Base-by-base conservation (phyloP, 768 basidiomycete genomes). In the Rhodotorula babjevae region DNA sequence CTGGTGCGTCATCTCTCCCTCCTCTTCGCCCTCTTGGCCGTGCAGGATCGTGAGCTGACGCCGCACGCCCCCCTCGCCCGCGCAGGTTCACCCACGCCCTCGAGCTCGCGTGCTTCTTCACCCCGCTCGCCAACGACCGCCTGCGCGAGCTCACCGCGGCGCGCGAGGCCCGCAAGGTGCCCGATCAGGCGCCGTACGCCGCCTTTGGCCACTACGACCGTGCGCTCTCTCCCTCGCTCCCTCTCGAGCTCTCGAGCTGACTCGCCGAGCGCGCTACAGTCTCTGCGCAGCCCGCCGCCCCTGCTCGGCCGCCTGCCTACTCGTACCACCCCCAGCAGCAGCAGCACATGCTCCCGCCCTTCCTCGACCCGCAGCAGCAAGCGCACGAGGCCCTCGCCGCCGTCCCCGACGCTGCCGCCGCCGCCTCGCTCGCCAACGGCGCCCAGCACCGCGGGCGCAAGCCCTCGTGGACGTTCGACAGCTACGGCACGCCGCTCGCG, bases 21-120 rank as follows among this genome's bases (percentile, higher is more conserved):
- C 36, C 9, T 36, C 36, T 9, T 36, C 36, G 4, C 36, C 36
- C 36, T 9, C 9, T 9, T 4, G 9, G 36, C 36, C 36, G 36
- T 9, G 5, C 5, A 36, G 36, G 5, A 9, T 5, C 36, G 4
- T 36, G 36, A 36, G 36, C 36, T 36, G 5, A 36, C 36, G 36
- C 36, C 36, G 36, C 9, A 36, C 36, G n/a, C 36, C 5, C 9
- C 11, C 25, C 10, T 6, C 12, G 10, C 25, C 6, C 25, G 10
- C 25, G 27, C 27, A 52, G 50, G 50, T 75, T 75, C 59, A 46
- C 67, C 8, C 49, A 52, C n/a, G 74, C 67, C 0, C 68, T 75
- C 50, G 68, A 75, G 31, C 57, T 75, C 29, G 63, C 74, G 5
- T 75, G 74, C 71, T 75, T 72, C 65, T 75, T 69, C 57, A 75